Evolutionary conservation across 495 filamentous ascomycete genomes (phyloP), one percentile per base, ranked within the genome.

Genomic region (Lasiosphaeria miniovina): DNA sequence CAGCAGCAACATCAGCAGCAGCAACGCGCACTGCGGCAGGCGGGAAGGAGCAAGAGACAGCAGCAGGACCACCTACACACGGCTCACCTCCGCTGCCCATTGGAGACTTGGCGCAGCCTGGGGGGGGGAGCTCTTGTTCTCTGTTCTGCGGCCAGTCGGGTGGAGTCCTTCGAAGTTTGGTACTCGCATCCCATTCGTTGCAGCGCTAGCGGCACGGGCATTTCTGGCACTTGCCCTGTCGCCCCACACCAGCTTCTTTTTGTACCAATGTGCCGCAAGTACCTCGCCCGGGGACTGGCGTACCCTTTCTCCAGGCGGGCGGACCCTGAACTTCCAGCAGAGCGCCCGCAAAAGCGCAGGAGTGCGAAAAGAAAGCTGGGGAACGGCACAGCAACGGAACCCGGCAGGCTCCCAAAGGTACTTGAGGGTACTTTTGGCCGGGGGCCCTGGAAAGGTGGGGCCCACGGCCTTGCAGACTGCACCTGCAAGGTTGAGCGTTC

Each of bases 141-240:
- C 31, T 43, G 36, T 36, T 53, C 48, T 41, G 58, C 58, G 38
- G 14, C 64, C 67, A 67, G 67, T 64, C 64, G 62, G 60, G 68
- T 65, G 65, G 61, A 62, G 65, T 52, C 61, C 63, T 36, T 67
- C 38, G n/a, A 56, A 67, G 56, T 63, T 56, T 69, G 67, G 67
- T 56, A 61, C 61, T 54, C 36, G 59, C 49, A 40, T 35, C 58
- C 55, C 57, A 70, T 70, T 70, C 58, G 67, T 62, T 49, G 41
- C 43, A 41, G 17, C 55, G 15, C 49, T 17, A 24, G 45, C 49
- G 52, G 68, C 68, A 67, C 65, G 65, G 68, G 56, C 67, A 55
- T 52, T 58, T 62, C 53, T 61, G 56, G 63, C 64, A 61, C 65
- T 62, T 57, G 55, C 43, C 45, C 24, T 54, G 61, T 36, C 55